Evolutionary conservation across 179 eudicot species (phyloP).

Genomic region (Pouteria campechiana): DNA sequence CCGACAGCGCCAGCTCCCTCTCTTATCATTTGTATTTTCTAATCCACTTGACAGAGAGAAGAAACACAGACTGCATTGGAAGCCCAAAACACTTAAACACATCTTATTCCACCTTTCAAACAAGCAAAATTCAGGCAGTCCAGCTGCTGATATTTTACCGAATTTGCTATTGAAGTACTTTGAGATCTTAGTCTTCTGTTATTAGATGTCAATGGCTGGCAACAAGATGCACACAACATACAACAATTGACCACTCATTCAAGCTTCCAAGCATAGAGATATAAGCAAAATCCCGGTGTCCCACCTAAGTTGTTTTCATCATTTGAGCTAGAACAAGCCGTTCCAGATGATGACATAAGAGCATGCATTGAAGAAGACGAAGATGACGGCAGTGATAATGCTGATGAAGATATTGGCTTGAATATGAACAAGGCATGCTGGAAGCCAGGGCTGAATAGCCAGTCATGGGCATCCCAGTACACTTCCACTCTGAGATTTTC

Average conservation of each 20-base stretch:
- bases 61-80: too few species aligned
- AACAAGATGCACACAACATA: background rate
- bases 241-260: conserved; percentile 15
- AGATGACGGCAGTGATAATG: conserved; percentile 7
- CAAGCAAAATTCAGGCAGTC: too few species aligned
- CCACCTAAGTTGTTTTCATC: conserved; percentile 12
- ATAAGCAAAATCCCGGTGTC: conserved; percentile 35
- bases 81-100: too few species aligned
- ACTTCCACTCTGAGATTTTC: conserved; percentile 54
- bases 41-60: too few species aligned
- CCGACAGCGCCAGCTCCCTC: too few species aligned
- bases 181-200: too few species aligned
- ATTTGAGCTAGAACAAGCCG: conserved; percentile 19
- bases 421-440: conserved; percentile 79
- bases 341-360: conserved; percentile 14
- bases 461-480: conserved; percentile 95
- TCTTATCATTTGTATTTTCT: too few species aligned
- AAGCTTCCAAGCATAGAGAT: conserved; percentile 47
- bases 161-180: too few species aligned
- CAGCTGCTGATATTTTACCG: too few species aligned
- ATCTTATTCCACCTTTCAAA: too few species aligned
- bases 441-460: conserved; percentile 84
- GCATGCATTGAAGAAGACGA: conserved; percentile 21
- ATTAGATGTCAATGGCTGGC: too few species aligned
- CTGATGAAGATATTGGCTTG: conserved; percentile 26